Evolutionary conservation across 768 basidiomycete species (phyloP).

Genomic region (Boletus bicolor): DNA sequence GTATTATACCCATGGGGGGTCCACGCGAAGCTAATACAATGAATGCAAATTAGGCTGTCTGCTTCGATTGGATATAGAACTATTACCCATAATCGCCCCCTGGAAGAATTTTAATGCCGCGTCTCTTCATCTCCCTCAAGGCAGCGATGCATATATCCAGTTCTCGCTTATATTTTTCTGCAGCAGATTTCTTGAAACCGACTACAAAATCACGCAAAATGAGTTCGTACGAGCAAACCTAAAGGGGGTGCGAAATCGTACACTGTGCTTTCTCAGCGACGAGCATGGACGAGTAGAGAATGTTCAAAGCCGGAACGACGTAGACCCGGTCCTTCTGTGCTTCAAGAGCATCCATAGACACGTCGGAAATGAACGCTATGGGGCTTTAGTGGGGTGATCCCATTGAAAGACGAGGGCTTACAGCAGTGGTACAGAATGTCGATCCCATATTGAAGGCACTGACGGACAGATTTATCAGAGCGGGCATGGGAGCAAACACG

Average conservation of each 20-base stretch:
- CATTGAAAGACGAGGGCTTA: constrained; percentile 1
- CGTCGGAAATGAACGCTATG: constrained; percentile 35
- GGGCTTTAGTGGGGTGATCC: constrained; percentile 6
- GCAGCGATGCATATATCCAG: constrained; percentile 33
- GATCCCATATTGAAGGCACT: constrained; percentile 36
- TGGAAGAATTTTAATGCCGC: constrained; percentile 36
- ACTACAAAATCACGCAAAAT: constrained; percentile 4
- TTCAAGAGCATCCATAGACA: constrained; percentile 35
- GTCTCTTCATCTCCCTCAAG: constrained; percentile 35
- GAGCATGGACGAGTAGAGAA: constrained; percentile 23
- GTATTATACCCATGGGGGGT: constrained; percentile 31
- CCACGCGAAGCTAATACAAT: constrained; percentile 24
- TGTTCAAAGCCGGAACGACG: constrained; percentile 34
- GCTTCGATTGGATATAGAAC: neutral
- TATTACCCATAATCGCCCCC: constrained; percentile 38
- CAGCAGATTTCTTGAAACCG: constrained; percentile 18
- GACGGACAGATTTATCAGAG: constrained; percentile 32
- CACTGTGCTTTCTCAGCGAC: constrained; percentile 29
- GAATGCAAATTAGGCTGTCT: neutral
- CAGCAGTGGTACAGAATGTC: constrained; percentile 32
- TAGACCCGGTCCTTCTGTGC: constrained; percentile 35
- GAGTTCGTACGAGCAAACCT: neutral
- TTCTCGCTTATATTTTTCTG: constrained; percentile 29
- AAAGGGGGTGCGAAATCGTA: neutral
- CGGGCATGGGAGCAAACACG: constrained; percentile 39